Conservation (phyloP, 176 grass and related monocot species). For the Phoenix dactylifera region DNA sequence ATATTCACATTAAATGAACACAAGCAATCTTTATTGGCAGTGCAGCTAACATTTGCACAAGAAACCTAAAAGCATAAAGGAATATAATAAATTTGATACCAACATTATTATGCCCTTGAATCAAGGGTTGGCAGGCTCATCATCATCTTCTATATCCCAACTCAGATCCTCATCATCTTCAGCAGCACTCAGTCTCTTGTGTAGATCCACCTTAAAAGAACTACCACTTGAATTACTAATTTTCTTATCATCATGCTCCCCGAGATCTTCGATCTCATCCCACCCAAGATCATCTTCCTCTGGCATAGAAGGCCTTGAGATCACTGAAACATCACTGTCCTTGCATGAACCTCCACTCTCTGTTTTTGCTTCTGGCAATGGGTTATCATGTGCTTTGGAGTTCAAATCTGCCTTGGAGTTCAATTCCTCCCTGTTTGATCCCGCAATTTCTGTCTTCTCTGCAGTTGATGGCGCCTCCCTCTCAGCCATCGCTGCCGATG, state of each 20-base stretch:
- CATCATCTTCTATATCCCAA: conserved; percentile 78
- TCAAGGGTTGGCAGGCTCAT: not conserved
- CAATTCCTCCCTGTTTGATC: conserved; percentile 27
- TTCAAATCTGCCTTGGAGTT: conserved; percentile 31
- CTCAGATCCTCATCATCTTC: conserved; percentile 65
- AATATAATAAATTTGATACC: too few species aligned
- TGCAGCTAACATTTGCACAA: too few species aligned
- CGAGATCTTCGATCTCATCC: conserved; percentile 71
- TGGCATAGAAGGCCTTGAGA: conserved; percentile 29
- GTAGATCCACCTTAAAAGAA: conserved; percentile 42
- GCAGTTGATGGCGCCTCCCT: not conserved
- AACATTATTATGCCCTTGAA: too few species aligned
- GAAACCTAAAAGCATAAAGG: too few species aligned
- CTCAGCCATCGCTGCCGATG: not conserved
- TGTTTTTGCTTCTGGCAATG: not conserved
- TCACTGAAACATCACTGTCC: conserved; percentile 47
- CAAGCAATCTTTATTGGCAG: too few species aligned
- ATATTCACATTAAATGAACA: too few species aligned
- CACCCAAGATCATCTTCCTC: conserved; percentile 85
- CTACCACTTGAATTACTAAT: conserved; percentile 19
- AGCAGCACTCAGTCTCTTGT: conserved; percentile 43
- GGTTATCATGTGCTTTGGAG: conserved; percentile 26
- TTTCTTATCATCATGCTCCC: conserved; percentile 59
- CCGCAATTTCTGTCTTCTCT: conserved; percentile 25
- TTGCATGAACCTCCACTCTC: conserved; percentile 4